Evolutionary conservation across 352 stramenopile species (phyloP).

Genomic region (Thraustotheca clavata): DNA sequence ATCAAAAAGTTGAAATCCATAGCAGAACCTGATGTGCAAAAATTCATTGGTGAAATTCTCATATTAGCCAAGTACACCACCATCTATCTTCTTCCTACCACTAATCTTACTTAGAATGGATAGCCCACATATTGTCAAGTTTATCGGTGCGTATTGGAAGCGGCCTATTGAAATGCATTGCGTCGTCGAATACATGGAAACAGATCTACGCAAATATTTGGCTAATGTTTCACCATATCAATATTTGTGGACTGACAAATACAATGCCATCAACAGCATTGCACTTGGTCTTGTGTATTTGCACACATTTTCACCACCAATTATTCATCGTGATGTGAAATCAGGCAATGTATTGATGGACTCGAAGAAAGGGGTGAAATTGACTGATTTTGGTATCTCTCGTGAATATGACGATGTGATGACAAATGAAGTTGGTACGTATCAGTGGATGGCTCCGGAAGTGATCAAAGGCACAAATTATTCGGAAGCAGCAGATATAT

Average conservation of each 20-base stretch:
- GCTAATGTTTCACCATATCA: constrained; percentile 71
- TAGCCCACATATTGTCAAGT: background rate
- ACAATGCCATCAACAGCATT: constrained; percentile 59
- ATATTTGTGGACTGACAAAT: constrained; percentile 70
- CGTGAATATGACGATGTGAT: constrained; percentile 68
- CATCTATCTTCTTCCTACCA: background rate
- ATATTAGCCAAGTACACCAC: background rate
- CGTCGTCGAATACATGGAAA: constrained; percentile 82
- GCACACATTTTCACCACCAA: constrained; percentile 25
- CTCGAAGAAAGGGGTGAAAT: constrained; percentile 42
- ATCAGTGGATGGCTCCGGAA: constrained; percentile 80
- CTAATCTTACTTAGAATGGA: background rate
- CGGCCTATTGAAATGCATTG: constrained; percentile 30
- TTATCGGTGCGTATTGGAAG: constrained; percentile 1
- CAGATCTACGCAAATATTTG: constrained; percentile 66
- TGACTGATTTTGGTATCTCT: constrained; percentile 77
- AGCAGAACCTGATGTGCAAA: background rate
- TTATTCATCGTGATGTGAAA: constrained; percentile 38
- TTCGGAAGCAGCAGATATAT: constrained; percentile 75
- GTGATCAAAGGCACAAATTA: constrained; percentile 82
- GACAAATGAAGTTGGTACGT: constrained; percentile 65
- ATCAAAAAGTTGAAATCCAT: constrained; percentile 38
- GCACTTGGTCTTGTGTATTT: constrained; percentile 28
- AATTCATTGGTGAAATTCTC: constrained; percentile 1
- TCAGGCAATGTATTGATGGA: constrained; percentile 29